A percentile compares a stretch with the other conserved stretches of the same genome.
phyloP scores from a whole-genome alignment of 257 asterid genomes.

The Galeopsis tetrahit region DNA sequence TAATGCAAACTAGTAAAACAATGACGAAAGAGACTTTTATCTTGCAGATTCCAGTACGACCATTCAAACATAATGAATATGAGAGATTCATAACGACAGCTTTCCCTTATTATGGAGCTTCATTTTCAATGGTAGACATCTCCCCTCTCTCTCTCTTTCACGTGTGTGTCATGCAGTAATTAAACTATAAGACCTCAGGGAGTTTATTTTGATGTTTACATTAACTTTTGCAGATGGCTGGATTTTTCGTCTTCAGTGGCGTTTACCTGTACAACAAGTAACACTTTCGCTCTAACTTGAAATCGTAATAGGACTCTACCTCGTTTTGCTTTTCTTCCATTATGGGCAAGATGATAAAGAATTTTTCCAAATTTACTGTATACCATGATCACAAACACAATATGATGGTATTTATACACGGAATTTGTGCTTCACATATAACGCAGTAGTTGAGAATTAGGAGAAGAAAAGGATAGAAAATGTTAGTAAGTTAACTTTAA shows the following conservation, averaged over 20 bases:
- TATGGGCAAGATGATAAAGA: not conserved
- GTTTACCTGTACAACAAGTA: constrained; percentile 36
- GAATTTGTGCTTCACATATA: constrained; percentile 16
- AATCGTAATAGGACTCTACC: not conserved
- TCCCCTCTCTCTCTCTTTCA: not conserved
- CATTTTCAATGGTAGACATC: constrained; percentile 33
- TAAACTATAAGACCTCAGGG: not conserved
- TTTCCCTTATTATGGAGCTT: constrained; percentile 36
- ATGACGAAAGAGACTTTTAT: not conserved
- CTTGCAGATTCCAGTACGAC: constrained; percentile 37
- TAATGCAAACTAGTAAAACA: not conserved
- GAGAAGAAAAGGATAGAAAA: not conserved
- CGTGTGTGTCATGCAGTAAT: not conserved
- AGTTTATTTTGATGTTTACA: not conserved
- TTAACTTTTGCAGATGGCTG: constrained; percentile 32
- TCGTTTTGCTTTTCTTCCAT: not conserved
- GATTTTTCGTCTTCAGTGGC: constrained; percentile 35
- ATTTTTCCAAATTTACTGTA: not conserved
- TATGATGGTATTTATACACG: constrained; percentile 3
- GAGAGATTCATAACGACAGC: constrained; percentile 36
- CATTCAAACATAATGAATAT: constrained; percentile 35
- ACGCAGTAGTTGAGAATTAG: constrained; percentile 17
- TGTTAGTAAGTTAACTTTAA: not conserved
- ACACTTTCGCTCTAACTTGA: not conserved
- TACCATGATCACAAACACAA: constrained; percentile 2